phyloP scores from a whole-genome alignment of 306 rosid genomes.

The Fragaria nilgerrensis region DNA sequence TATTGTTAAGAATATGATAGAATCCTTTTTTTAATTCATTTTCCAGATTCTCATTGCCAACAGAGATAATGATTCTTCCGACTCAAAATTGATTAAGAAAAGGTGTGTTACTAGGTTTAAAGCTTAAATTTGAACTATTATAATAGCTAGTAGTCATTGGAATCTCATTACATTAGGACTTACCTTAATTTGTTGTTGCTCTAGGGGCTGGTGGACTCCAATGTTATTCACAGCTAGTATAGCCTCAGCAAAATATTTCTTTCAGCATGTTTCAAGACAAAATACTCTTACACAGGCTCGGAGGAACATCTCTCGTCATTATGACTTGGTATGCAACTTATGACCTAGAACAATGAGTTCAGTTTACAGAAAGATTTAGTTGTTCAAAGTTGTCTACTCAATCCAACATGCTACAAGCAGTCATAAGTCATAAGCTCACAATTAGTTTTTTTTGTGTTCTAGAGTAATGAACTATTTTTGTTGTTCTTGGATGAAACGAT shows the following conservation, averaged over 20 bases:
- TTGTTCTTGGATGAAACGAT: constrained; percentile 84
- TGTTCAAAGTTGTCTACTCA: not conserved
- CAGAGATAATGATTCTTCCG: constrained; percentile 57
- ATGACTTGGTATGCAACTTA: constrained; percentile 58
- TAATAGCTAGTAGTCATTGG: not conserved
- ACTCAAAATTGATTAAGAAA: constrained; percentile 45
- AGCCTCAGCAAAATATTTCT: constrained; percentile 71
- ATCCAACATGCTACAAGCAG: not conserved
- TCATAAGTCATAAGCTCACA: not conserved
- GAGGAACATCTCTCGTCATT: constrained; percentile 85
- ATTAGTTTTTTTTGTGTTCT: constrained; percentile 21
- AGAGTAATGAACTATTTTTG: constrained; percentile 89
- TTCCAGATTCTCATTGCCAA: constrained; percentile 81
- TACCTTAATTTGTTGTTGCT: constrained; percentile 15
- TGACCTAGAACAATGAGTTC: not conserved
- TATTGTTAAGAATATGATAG: constrained; percentile 4
- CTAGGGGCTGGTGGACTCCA: constrained; percentile 97
- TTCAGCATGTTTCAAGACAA: constrained; percentile 67
- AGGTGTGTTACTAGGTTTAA: constrained; percentile 36
- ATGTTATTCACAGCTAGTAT: constrained; percentile 65
- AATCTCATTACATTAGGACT: constrained; percentile 2
- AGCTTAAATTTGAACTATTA: not conserved
- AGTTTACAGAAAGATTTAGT: not conserved
- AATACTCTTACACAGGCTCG: constrained; percentile 89
- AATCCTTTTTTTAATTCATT: constrained; percentile 7